Base-by-base conservation (phyloP, 768 basidiomycete genomes). In the Panaeolus cyanescens region DNA sequence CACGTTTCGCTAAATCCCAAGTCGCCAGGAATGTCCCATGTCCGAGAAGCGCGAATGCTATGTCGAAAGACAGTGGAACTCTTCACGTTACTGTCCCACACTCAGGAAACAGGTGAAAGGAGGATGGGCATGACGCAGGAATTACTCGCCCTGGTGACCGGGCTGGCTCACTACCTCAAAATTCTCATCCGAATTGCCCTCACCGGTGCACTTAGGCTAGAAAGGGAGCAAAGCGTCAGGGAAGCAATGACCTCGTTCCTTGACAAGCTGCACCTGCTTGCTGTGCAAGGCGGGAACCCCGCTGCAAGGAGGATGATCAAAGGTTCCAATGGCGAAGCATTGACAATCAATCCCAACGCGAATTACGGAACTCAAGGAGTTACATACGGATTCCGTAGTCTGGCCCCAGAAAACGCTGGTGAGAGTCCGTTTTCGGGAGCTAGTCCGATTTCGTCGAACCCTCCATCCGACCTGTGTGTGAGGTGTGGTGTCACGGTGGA, bases 61-160 rank as follows among this genome's bases (percentile, higher is more conserved):
- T 99, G 97, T 77, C 91, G 97, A 63, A 99, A 99, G 77, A 96
- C 96, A 2, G 97, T 99, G 67, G 97, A 99, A 78, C 86, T 99
- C 58, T 98, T 99, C 77, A 97, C 95, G 19, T 80, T 98, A 34
- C 80, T 99, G 53, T 98, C 96, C 6, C 95, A 96, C 74, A 96
- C 95, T 22, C 95, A 96, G 74, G 93, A 96, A 73, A 92, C 93
- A 3, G 93, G 92, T 33, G 85, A 92, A 12, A 88, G 92, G 61
- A 81, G 93, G 68, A 94, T 95, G 88, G 93, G 92, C 56, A 96
- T 99, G 89, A 98, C 96, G 17, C 93, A 98, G 75, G 97, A 99
- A 68, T 81, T 99, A 12, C 87, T 99, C 33, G 95, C 96, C 17
- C 87, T 99, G 54, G 97, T 99, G 64, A 99, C 97, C 0, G 96